A percentile compares a stretch with the other conserved stretches of the same genome.
phyloP scores from a whole-genome alignment of 495 filamentous ascomycete genomes.

The Neurospora sp. region DNA sequence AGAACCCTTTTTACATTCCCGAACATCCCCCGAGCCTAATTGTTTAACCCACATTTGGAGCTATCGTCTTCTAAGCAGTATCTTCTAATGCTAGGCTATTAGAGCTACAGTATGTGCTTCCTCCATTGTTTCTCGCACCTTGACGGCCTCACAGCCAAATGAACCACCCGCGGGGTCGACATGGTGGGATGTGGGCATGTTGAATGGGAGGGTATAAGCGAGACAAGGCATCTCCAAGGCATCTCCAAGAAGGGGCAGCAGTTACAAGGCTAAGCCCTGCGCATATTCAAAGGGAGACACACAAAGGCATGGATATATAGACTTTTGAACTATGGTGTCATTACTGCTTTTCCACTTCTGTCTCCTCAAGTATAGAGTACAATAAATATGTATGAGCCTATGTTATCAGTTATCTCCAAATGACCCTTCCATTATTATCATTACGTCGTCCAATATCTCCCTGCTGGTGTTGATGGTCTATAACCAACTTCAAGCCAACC shows the following conservation, averaged over 20 bases:
- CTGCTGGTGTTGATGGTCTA: background rate
- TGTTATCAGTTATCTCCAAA: background rate
- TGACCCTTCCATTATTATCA: background rate
- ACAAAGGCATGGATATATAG: background rate
- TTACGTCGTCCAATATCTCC: background rate
- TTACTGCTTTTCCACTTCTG: background rate
- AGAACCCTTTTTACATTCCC: background rate
- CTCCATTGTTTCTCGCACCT: background rate
- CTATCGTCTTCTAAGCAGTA: too few relatives aligned
- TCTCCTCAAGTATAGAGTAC: background rate
- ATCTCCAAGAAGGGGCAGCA: background rate
- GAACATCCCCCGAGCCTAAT: background rate
- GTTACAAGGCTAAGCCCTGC: background rate
- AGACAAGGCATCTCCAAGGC: background rate
- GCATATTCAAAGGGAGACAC: background rate
- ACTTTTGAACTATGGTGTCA: background rate
- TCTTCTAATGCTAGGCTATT: too few relatives aligned
- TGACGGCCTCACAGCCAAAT: background rate
- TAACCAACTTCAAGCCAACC: background rate
- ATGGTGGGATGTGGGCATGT: background rate
- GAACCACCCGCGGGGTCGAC: background rate
- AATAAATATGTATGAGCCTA: background rate
- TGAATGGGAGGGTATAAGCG: background rate
- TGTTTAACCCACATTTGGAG: background rate
- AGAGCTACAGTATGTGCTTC: background rate